Conservation (phyloP, 2,329 filamentous ascomycete species). For the Claviceps quebecensis region DNA sequence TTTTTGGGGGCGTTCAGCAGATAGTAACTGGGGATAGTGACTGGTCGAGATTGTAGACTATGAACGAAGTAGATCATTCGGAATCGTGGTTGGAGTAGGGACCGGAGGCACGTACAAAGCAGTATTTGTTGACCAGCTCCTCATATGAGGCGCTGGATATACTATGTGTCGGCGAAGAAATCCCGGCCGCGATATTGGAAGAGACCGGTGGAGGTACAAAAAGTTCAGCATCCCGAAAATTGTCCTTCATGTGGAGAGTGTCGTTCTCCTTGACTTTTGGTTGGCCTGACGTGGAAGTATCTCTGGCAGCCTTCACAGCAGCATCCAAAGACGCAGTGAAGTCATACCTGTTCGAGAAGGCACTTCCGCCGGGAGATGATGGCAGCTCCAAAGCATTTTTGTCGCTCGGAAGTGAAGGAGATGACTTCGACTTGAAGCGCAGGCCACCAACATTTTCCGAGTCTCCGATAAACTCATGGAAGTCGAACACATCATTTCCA, state of each 20-base stretch:
- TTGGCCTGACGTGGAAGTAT: slow-evolving; percentile 27
- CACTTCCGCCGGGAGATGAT: slow-evolving; percentile 48
- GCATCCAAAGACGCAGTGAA: slow-evolving; percentile 84
- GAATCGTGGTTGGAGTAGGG: slow-evolving; percentile 15
- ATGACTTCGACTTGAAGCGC: slow-evolving; percentile 58
- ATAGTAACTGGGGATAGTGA: neutral
- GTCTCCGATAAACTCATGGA: slow-evolving; percentile 51
- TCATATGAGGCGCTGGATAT: slow-evolving; percentile 85
- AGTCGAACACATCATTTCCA: slow-evolving; percentile 39
- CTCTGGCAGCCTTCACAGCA: slow-evolving; percentile 63
- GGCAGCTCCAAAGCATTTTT: slow-evolving; percentile 37
- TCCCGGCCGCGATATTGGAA: slow-evolving; percentile 11
- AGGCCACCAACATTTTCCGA: slow-evolving; percentile 38
- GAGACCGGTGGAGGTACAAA: neutral
- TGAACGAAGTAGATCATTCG: slow-evolving; percentile 8
- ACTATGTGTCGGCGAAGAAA: slow-evolving; percentile 13
- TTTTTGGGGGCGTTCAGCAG: neutral
- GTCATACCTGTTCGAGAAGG: slow-evolving; percentile 88
- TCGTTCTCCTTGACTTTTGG: slow-evolving; percentile 35
- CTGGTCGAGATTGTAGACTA: neutral
- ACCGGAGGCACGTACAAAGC: slow-evolving; percentile 78
- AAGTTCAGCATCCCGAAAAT: slow-evolving; percentile 18
- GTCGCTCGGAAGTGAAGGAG: slow-evolving; percentile 47
- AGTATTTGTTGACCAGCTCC: slow-evolving; percentile 97
- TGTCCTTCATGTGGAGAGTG: slow-evolving; percentile 41